These are phyloP conservation scores for Chenopodium album DNA, from an alignment of 148 eudicot species.

Conservation along the genomic window DNA sequence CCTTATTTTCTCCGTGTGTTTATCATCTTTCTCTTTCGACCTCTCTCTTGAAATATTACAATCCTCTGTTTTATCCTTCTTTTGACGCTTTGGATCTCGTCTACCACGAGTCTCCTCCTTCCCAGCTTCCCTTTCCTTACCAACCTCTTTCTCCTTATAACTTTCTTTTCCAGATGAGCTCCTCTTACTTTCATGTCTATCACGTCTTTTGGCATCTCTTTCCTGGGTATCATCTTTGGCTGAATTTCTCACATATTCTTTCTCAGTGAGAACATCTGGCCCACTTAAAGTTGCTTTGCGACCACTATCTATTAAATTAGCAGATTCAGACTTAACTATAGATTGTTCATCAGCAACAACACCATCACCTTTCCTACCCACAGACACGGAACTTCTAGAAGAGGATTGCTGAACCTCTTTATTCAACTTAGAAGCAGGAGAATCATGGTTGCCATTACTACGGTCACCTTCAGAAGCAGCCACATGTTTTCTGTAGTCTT, in stretches of 20 bases:
- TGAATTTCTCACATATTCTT: constrained; percentile 30
- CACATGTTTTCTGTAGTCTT: constrained; percentile 22
- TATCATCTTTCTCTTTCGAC: constrained; percentile 51
- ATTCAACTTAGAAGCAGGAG: constrained; percentile 19
- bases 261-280: constrained; percentile 40
- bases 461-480: constrained; percentile 30
- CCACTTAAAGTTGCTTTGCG: constrained; percentile 29
- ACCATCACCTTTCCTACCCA: constrained; percentile 30
- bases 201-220: constrained; percentile 45
- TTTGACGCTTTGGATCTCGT: constrained; percentile 52
- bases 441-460: constrained; percentile 23
- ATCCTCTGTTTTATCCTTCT: constrained; percentile 47
- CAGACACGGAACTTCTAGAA: constrained; percentile 24
- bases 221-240: constrained; percentile 40
- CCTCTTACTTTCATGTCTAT: constrained; percentile 47
- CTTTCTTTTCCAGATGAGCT: constrained; percentile 44
- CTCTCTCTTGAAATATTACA: constrained; percentile 50
- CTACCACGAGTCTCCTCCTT: constrained; percentile 48
- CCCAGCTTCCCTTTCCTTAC: constrained; percentile 39
- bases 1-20: constrained; percentile 48
- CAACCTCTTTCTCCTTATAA: constrained; percentile 37
- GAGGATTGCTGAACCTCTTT: constrained; percentile 20
- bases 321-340: constrained; percentile 30
- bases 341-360: constrained; percentile 25
- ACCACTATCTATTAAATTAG: constrained; percentile 34